A percentile compares a stretch with the other conserved stretches of the same genome.
phyloP scores from a whole-genome alignment of 2,329 filamentous ascomycete species.

The Aspergillus sp. region DNA sequence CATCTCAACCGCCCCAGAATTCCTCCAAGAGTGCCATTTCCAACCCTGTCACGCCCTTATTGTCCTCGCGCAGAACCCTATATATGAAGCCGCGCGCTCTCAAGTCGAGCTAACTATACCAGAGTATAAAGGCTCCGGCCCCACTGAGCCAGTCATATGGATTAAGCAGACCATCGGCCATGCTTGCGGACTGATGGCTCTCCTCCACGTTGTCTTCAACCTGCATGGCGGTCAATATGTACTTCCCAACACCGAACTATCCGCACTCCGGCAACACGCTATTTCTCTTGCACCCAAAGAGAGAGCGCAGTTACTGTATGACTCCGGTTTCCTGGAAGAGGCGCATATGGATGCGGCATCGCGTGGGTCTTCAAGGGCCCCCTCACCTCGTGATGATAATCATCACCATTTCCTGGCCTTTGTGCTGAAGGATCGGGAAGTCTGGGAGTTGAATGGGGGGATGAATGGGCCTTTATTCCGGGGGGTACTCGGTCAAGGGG shows the following conservation, averaged over 20 bases:
- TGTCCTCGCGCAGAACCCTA: slow-evolving; percentile 2
- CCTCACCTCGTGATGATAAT: neutral
- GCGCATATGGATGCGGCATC: slow-evolving; percentile 20
- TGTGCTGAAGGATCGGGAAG: slow-evolving; percentile 31
- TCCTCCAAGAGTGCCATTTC: slow-evolving; percentile 1
- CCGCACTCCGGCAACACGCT: slow-evolving; percentile 45
- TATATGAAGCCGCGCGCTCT: slow-evolving; percentile 7
- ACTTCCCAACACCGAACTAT: slow-evolving; percentile 43
- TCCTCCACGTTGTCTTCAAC: slow-evolving; percentile 57
- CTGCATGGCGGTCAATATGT: slow-evolving; percentile 44
- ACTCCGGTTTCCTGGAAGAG: slow-evolving; percentile 30
- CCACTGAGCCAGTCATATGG: slow-evolving; percentile 56
- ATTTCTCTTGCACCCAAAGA: slow-evolving; percentile 45
- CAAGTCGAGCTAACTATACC: neutral
- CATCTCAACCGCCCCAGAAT: slow-evolving; percentile 2
- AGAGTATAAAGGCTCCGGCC: slow-evolving; percentile 49
- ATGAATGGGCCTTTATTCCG: slow-evolving; percentile 32
- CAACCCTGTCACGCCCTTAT: neutral
- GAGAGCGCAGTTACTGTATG: slow-evolving; percentile 54
- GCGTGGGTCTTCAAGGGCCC: slow-evolving; percentile 4
- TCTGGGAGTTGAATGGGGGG: slow-evolving; percentile 37
- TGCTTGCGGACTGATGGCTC: slow-evolving; percentile 59
- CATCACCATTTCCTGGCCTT: slow-evolving; percentile 33
- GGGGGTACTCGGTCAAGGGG: slow-evolving; percentile 26
- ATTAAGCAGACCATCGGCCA: slow-evolving; percentile 60